A percentile compares a stretch with the other conserved stretches of the same genome.
Conservation (phyloP, 2,329 filamentous ascomycete genomes). For the Aspergillaceae sp. region DNA sequence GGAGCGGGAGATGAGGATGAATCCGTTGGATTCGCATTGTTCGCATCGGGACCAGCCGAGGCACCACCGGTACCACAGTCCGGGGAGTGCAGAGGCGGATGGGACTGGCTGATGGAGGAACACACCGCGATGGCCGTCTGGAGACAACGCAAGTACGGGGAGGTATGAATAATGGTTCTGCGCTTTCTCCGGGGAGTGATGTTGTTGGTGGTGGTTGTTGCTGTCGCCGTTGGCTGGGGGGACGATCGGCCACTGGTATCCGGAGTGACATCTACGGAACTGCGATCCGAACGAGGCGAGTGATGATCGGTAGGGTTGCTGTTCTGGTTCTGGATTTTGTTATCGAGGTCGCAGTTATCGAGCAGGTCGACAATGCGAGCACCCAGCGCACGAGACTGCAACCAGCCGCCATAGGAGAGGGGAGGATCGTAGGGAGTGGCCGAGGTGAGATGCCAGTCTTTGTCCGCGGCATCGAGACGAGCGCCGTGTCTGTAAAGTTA, state of each 20-base stretch:
- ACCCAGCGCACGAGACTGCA: slow-evolving; percentile 73
- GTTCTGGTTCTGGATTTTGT: slow-evolving; percentile 17
- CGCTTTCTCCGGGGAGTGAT: slow-evolving; percentile 45
- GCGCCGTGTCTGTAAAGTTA: slow-evolving; percentile 71
- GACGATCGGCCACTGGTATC: not conserved
- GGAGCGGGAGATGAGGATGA: not conserved
- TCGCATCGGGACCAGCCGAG: not conserved
- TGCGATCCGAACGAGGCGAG: not conserved
- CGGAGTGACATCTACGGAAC: not conserved
- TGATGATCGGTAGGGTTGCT: not conserved
- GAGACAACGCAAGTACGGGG: slow-evolving; percentile 86
- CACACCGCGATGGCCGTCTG: slow-evolving; percentile 86
- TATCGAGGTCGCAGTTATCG: slow-evolving; percentile 27
- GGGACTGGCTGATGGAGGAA: slow-evolving; percentile 60
- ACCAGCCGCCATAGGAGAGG: slow-evolving; percentile 88
- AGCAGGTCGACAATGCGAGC: slow-evolving; percentile 71
- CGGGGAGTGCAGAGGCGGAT: slow-evolving; percentile 9
- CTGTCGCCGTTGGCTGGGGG: not conserved
- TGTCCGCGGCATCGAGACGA: slow-evolving; percentile 87
- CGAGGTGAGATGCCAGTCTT: slow-evolving; percentile 87
- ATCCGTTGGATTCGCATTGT: not conserved
- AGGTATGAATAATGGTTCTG: slow-evolving; percentile 79
- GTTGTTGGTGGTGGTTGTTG: too few species aligned
- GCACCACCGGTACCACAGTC: slow-evolving; percentile 1
- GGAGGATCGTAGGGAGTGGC: slow-evolving; percentile 93